Evolutionary conservation across 371 early-diverging fungal genomes (phyloP).

Genomic region (Mucor lusitanicus): DNA sequence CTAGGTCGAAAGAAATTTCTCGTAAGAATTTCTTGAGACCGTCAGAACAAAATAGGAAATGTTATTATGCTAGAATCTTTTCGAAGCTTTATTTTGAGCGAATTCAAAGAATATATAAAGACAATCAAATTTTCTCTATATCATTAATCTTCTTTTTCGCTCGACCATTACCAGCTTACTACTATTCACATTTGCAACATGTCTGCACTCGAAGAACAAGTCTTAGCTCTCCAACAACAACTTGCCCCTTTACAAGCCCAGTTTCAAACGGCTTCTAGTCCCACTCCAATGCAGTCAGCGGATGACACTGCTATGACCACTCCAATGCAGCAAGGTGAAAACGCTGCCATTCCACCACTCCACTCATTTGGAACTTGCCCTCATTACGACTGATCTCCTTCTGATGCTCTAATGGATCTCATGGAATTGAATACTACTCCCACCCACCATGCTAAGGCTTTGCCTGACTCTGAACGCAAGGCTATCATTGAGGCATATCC

Average conservation of each 20-base stretch:
- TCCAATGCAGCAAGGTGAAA: background rate
- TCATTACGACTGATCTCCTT: constrained; percentile 18
- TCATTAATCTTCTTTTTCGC: constrained; percentile 7
- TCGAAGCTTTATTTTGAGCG: constrained; percentile 8
- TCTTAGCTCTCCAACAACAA: background rate
- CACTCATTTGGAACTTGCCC: constrained; percentile 1
- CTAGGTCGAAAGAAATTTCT: too few species aligned
- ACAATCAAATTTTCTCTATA: background rate
- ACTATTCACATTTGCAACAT: background rate
- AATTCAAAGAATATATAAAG: constrained; percentile 3
- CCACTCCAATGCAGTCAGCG: too few species aligned
- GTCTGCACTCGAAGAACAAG: constrained; percentile 6
- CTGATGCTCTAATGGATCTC: background rate
- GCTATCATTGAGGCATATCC: constrained; percentile 18
- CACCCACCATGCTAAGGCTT: background rate
- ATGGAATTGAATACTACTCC: constrained; percentile 2
- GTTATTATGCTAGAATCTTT: constrained; percentile 8
- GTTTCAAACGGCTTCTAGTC: background rate
- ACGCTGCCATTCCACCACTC: constrained; percentile 4
- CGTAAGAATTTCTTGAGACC: too few species aligned
- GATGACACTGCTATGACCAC: background rate
- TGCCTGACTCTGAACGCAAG: constrained; percentile 13
- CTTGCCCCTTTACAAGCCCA: background rate
- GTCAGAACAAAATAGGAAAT: too few species aligned
- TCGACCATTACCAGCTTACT: constrained; percentile 12